A percentile compares a stretch with the other conserved stretches of the same genome.
Conservation (phyloP, 116 monocot species). For the Phalaenopsis hybrid region DNA sequence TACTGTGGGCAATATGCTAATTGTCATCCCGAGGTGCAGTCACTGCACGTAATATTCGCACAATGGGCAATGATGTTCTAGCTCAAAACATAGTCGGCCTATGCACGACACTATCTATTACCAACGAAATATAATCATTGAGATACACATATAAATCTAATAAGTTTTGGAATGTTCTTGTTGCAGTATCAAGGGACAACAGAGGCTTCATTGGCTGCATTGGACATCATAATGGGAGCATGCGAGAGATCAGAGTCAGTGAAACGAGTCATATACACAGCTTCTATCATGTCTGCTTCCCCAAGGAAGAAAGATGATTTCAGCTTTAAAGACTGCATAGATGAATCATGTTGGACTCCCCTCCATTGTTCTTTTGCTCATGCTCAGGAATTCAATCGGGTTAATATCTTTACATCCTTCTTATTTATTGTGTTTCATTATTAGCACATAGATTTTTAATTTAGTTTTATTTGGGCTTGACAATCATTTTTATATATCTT, state of each 20-base stretch:
- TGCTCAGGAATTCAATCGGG: constrained; percentile 12
- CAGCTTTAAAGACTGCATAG: constrained; percentile 11
- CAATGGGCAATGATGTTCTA: too few species aligned
- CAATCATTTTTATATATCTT: too few species aligned
- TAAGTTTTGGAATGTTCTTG: background rate
- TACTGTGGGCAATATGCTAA: too few species aligned
- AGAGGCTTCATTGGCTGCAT: constrained; percentile 21
- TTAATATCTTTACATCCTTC: background rate
- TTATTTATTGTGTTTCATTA: too few species aligned
- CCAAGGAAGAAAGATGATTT: constrained; percentile 6
- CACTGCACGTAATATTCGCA: too few species aligned
- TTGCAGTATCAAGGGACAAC: constrained; percentile 18
- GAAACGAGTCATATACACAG: constrained; percentile 40
- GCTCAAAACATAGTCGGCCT: too few species aligned
- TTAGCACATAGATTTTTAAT: too few species aligned
- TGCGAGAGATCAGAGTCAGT: constrained; percentile 24
- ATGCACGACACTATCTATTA: too few species aligned
- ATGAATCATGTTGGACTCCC: constrained; percentile 49
- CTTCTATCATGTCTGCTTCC: constrained; percentile 27
- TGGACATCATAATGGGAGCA: constrained; percentile 14
- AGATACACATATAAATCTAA: background rate
- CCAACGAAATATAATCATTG: background rate
- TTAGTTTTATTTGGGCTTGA: too few species aligned
- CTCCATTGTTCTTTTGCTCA: constrained; percentile 21
- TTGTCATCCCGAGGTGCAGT: too few species aligned